Evolutionary conservation across 805 yeast species (phyloP).

Genomic region (Soucietia sequanensis): DNA sequence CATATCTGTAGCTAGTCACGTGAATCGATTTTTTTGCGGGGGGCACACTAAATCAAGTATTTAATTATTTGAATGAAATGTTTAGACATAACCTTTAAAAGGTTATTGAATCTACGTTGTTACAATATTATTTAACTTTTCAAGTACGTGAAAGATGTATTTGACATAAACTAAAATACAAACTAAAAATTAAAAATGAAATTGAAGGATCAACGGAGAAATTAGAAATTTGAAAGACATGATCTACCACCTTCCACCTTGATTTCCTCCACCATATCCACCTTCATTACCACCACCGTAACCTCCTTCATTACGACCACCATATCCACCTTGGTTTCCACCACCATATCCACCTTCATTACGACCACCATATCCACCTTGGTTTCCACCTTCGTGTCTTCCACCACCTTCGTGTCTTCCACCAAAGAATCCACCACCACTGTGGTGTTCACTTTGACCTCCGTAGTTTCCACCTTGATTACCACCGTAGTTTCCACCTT

Average conservation of each 20-base stretch:
- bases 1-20: no score
- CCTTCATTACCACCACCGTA: slow-evolving; percentile 18
- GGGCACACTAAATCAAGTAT: no score
- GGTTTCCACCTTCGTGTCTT: slow-evolving; percentile 10
- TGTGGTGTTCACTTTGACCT: slow-evolving; percentile 4
- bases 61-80: no score
- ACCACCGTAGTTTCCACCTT: slow-evolving; percentile 13
- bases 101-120: no score
- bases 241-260: slow-evolving; percentile 6
- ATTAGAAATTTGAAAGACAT: not conserved
- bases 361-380: slow-evolving; percentile 11
- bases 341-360: slow-evolving; percentile 13
- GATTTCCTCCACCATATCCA: slow-evolving; percentile 12
- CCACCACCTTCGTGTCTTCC: slow-evolving; percentile 10
- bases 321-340: slow-evolving; percentile 11
- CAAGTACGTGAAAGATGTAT: no score
- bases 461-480: slow-evolving; percentile 14
- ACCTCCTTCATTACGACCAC: slow-evolving; percentile 11
- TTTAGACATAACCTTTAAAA: no score
- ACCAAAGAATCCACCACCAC: slow-evolving; percentile 9
- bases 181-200: no score
- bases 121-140: no score
- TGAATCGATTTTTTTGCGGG: no score
- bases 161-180: no score
- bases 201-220: no score